Conservation (phyloP, 441 rosid species). For the Biscutella laevigata region DNA sequence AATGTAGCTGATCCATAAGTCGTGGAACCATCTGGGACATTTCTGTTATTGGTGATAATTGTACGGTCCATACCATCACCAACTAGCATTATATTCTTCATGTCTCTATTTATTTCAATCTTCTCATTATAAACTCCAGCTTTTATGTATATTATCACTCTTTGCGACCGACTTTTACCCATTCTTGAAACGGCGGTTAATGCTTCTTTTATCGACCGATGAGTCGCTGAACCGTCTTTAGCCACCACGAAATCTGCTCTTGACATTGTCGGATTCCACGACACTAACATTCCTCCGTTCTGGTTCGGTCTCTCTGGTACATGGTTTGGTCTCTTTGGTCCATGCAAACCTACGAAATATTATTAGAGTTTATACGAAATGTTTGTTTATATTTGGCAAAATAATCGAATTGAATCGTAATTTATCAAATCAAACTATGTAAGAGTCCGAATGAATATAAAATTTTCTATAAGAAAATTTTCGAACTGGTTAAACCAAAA, state of each 20-base stretch:
- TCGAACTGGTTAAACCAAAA: too few relatives aligned
- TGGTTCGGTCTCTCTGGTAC: not conserved
- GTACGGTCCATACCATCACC: slow-evolving; percentile 67
- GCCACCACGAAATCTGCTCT: slow-evolving; percentile 52
- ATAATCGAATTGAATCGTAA: too few relatives aligned
- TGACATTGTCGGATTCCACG: slow-evolving; percentile 48
- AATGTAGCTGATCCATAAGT: slow-evolving; percentile 54
- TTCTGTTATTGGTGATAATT: slow-evolving; percentile 35
- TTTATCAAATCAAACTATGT: too few relatives aligned
- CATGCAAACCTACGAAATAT: slow-evolving; percentile 14
- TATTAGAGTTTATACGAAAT: too few relatives aligned
- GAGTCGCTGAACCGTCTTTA: slow-evolving; percentile 44
- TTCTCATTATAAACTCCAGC: slow-evolving; percentile 50
- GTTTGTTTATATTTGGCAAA: too few relatives aligned
- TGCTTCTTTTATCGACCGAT: slow-evolving; percentile 48
- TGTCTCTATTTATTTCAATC: slow-evolving; percentile 33
- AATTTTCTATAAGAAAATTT: too few relatives aligned
- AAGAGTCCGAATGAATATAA: too few relatives aligned
- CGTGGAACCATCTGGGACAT: slow-evolving; percentile 42
- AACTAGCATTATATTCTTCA: slow-evolving; percentile 48
- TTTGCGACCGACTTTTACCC: slow-evolving; percentile 20
- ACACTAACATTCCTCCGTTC: slow-evolving; percentile 29
- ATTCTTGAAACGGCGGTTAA: slow-evolving; percentile 33
- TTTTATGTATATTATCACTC: slow-evolving; percentile 48
- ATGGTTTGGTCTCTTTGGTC: not conserved